phyloP scores from a whole-genome alignment of 352 stramenopile species.

The Phytopythium sindhum region DNA sequence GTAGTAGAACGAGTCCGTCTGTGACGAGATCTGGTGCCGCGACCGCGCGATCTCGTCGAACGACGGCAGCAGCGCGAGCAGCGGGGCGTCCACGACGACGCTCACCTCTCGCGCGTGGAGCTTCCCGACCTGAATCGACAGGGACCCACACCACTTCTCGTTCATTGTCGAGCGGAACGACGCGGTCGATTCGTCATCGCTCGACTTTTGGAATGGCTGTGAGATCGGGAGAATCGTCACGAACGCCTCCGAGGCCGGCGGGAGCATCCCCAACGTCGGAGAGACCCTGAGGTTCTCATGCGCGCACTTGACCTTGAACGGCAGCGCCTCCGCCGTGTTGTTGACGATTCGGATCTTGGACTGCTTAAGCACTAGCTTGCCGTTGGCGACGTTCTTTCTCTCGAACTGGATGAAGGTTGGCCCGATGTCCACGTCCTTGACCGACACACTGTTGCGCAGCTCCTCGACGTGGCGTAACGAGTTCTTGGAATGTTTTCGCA shows the following conservation, averaged over 20 bases:
- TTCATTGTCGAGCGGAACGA: background rate
- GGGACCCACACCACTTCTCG: constrained; percentile 60
- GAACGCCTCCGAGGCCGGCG: constrained; percentile 33
- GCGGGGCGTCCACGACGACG: constrained; percentile 46
- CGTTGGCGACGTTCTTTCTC: constrained; percentile 19
- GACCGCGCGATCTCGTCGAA: constrained; percentile 64
- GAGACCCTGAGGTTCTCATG: constrained; percentile 57
- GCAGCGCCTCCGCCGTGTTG: constrained; percentile 39
- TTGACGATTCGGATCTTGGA: constrained; percentile 54
- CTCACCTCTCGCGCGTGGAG: constrained; percentile 55
- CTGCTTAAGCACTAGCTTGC: constrained; percentile 16
- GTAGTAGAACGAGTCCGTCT: constrained; percentile 86
- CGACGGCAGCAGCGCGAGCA: constrained; percentile 36
- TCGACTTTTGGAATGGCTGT: constrained; percentile 31
- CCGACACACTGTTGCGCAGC: constrained; percentile 33
- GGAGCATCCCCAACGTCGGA: constrained; percentile 37
- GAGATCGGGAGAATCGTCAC: constrained; percentile 58
- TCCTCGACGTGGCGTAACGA: constrained; percentile 32
- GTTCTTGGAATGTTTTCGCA: background rate
- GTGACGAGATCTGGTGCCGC: constrained; percentile 59
- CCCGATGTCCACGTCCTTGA: constrained; percentile 48
- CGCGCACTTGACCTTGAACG: constrained; percentile 49
- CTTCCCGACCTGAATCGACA: constrained; percentile 57
- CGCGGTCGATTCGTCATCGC: constrained; percentile 7
- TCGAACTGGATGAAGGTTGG: constrained; percentile 66